Conservation (phyloP, 495 filamentous ascomycete species). For the Penicillium diatomitis region DNA sequence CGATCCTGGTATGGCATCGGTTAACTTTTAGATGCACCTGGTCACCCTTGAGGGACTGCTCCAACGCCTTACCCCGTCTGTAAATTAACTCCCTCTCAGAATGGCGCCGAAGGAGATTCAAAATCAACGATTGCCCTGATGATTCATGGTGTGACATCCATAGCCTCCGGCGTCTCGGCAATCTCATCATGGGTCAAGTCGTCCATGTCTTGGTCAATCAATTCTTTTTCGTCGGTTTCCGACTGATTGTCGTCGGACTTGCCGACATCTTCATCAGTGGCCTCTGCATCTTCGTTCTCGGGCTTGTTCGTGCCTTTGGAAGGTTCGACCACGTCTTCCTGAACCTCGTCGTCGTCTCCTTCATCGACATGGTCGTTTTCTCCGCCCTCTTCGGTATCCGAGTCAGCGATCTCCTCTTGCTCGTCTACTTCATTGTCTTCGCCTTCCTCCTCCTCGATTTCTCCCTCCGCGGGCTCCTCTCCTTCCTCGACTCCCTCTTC, state of each 20-base stretch:
- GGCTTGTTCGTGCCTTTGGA: constrained; percentile 5
- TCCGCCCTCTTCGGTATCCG: constrained; percentile 10
- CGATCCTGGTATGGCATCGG: no score
- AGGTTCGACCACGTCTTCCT: constrained; percentile 11
- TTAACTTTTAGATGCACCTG: no score
- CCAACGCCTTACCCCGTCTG: no score
- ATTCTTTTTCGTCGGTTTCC: constrained; percentile 9
- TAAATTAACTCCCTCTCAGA: no score
- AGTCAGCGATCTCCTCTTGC: constrained; percentile 5
- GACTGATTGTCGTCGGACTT: constrained; percentile 6
- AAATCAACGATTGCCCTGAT: no score
- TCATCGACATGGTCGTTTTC: constrained; percentile 13
- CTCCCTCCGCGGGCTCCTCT: constrained; percentile 18
- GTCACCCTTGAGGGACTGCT: no score
- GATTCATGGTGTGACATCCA: constrained; percentile 8
- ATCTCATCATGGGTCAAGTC: constrained; percentile 3
- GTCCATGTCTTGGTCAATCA: constrained; percentile 8
- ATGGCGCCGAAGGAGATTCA: no score
- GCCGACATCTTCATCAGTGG: constrained; percentile 9
- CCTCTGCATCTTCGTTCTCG: constrained; percentile 5
- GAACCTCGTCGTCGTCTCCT: constrained; percentile 15
- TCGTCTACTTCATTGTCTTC: constrained; percentile 8
- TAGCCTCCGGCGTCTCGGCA: constrained; percentile 7
- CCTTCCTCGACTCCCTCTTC: constrained; percentile 14
- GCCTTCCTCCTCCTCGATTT: constrained; percentile 31